Conservation (phyloP, 306 rosid genomes). For the Citrullus amarus region DNA sequence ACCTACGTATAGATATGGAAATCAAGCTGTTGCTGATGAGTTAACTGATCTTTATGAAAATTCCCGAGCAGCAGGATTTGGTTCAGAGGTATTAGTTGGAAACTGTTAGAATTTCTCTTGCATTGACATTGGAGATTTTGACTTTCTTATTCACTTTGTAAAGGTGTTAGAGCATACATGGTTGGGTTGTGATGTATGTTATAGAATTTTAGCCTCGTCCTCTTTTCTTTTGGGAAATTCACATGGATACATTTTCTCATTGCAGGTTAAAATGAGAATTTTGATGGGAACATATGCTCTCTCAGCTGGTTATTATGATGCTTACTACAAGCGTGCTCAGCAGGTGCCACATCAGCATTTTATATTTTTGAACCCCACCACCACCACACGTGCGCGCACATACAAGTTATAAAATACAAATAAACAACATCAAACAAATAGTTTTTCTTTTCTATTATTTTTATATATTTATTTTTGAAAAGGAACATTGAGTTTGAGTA, state of each 20-base stretch:
- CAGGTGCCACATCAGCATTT: constrained; percentile 47
- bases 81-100: constrained; percentile 58
- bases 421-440: background rate
- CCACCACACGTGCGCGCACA: background rate
- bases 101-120: background rate
- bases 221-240: background rate
- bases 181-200: background rate
- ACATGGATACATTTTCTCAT: background rate
- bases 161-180: background rate
- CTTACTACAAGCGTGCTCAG: constrained; percentile 95
- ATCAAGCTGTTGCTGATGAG: constrained; percentile 61
- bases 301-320: constrained; percentile 98
- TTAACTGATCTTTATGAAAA: constrained; percentile 57
- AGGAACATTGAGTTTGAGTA: background rate
- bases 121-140: background rate
- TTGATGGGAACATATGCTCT: constrained; percentile 91
- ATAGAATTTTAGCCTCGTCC: background rate
- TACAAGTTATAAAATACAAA: background rate
- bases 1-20: constrained; percentile 58
- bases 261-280: constrained; percentile 96
- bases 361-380: background rate
- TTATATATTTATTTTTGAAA: too few relatives aligned
- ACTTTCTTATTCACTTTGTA: background rate
- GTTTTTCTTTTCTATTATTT: too few relatives aligned
- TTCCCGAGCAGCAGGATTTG: constrained; percentile 85